Evolutionary conservation across 2,329 filamentous ascomycete species (phyloP).

Genomic region (Aspergillus udagawae): DNA sequence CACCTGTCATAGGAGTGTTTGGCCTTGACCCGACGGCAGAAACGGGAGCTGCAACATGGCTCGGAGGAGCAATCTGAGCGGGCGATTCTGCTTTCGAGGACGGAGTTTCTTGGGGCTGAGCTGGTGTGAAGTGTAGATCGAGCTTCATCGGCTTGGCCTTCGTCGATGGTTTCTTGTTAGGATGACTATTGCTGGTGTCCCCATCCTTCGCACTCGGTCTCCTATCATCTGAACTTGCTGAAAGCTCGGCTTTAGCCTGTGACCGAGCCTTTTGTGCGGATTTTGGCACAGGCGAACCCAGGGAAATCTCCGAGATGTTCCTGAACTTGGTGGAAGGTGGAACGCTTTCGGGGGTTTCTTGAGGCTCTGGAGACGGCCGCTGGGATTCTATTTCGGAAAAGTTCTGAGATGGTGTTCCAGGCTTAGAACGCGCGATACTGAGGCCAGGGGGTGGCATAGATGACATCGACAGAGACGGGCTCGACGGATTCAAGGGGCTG

Average conservation of each 20-base stretch:
- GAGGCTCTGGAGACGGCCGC: slow-evolving; percentile 24
- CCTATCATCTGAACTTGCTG: slow-evolving; percentile 15
- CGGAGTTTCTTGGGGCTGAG: slow-evolving; percentile 13
- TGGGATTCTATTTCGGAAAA: slow-evolving; percentile 20
- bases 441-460: slow-evolving; percentile 28
- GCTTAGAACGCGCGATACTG: slow-evolving; percentile 19
- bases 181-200: slow-evolving; percentile 2
- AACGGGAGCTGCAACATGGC: slow-evolving; percentile 24
- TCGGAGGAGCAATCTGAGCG: slow-evolving; percentile 14
- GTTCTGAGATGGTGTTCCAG: slow-evolving; percentile 28
- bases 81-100: slow-evolving; percentile 23
- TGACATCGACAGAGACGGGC: slow-evolving; percentile 26
- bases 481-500: slow-evolving; percentile 27
- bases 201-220: slow-evolving; percentile 7
- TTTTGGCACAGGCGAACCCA: slow-evolving; percentile 40
- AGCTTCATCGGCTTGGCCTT: slow-evolving; percentile 35
- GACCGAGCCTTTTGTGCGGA: slow-evolving; percentile 25
- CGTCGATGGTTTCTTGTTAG: slow-evolving; percentile 4
- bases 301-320: slow-evolving; percentile 35
- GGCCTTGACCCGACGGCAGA: slow-evolving; percentile 45
- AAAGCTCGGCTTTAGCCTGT: slow-evolving; percentile 19
- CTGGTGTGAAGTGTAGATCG: slow-evolving; percentile 22
- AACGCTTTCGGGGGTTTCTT: slow-evolving; percentile 17
- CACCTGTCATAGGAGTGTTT: slow-evolving; percentile 42
- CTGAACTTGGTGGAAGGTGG: slow-evolving; percentile 22